A percentile compares a stretch with the other conserved stretches of the same genome.
Evolutionary conservation across 1,284 basidiomycete species (phyloP).

Genomic region (Cutaneotrichosporon arboriforme): DNA sequence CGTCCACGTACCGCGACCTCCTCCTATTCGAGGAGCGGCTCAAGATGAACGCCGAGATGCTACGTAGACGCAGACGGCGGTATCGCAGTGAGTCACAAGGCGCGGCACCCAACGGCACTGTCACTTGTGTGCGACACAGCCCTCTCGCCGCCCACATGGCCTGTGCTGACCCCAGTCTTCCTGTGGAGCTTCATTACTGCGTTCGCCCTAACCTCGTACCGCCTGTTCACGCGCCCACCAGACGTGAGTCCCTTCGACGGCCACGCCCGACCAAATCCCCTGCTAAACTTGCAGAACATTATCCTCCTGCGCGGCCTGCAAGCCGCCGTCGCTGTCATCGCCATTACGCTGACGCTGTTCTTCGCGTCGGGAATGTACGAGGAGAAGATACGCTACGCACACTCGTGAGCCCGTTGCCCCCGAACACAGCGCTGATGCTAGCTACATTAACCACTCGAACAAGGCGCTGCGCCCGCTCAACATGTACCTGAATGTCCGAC

Average conservation of each 20-base stretch:
- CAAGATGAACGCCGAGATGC: conserved; percentile 79
- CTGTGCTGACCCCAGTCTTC: conserved; percentile 32
- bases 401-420: conserved; percentile 58
- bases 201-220: conserved; percentile 27
- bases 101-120: no score
- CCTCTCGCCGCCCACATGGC: background rate
- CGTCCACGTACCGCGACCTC: conserved; percentile 77
- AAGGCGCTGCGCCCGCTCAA: conserved; percentile 84
- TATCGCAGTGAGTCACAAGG: conserved; percentile 68
- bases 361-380: conserved; percentile 95
- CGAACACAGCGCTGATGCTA: conserved; percentile 43
- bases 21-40: conserved; percentile 92
- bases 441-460: conserved; percentile 96
- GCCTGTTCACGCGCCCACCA: conserved; percentile 29
- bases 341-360: conserved; percentile 87
- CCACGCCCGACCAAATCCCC: no score
- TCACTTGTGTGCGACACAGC: no score
- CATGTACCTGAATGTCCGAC: conserved; percentile 92
- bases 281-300: conserved; percentile 15
- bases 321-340: conserved; percentile 72
- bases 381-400: conserved; percentile 93
- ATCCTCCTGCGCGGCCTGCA: conserved; percentile 46
- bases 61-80: conserved; percentile 72
- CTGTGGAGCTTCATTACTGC: conserved; percentile 36
- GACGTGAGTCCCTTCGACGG: conserved; percentile 19